Base-by-base conservation (phyloP, 805 yeast genomes). In the Candida odintsovae region DNA sequence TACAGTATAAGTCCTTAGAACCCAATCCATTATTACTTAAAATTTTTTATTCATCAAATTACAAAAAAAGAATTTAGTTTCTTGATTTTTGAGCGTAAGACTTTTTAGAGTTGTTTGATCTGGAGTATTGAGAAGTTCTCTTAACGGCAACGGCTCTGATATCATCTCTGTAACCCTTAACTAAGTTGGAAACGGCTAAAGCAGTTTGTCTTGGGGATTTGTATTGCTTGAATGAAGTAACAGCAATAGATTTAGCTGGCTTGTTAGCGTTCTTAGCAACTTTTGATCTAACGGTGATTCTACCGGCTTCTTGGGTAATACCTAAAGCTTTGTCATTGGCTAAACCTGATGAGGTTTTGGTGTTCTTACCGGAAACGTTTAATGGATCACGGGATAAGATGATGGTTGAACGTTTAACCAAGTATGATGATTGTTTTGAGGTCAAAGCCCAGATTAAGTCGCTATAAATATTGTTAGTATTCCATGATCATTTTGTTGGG, bases 401-500 rank as follows among this genome's bases (percentile, higher is more conserved):
- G 48, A 63, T 62, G 50, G 71, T 74, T 52, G 68, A 51, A 55
- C 74, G 66, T 72, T 73, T 74, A 53, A 75, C 77, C 49, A 75
- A 66, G 71, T 54, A 75, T 51, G 72, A 58, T 47, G 72, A 65
- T 70, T 74, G 66, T 56, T 65, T 58, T 57, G 75, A 72, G 67
- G 76, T 67, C 46, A 75, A 59, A 56, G 71, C 75, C 80, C 80
- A 75, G 69, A 75, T 62, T 49, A 75, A 69, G 57, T 75, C 80
- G 72, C 64, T 65, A 45, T n/a, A 23, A 19, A 23, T 16, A 6
- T 13, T 33, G 60, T 53, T 57, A 54, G 62, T 58, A 54, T 9
- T 2, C 12, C 13, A 28, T 28, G 31, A 13, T 28, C 31, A 13
- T 28, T 4, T 3, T 28, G 7, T 3, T 28, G 7, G 7, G 2